Conservation (phyloP, 2,329 filamentous ascomycete genomes). For the Pseudomassariella vexata region DNA sequence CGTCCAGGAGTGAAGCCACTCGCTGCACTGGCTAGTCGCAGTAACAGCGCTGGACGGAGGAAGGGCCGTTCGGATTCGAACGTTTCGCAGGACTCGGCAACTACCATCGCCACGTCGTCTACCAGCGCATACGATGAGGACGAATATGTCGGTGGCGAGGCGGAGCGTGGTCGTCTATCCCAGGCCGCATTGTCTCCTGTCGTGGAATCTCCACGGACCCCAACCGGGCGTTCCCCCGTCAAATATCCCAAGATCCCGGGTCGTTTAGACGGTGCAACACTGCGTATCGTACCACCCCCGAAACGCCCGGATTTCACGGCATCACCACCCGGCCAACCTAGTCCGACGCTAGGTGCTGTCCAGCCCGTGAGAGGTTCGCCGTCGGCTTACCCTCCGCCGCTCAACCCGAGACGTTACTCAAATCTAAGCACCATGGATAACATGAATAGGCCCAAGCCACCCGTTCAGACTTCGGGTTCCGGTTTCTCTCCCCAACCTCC, state of each 20-base stretch:
- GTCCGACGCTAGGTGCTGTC: conserved; percentile 33
- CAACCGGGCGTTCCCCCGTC: conserved; percentile 26
- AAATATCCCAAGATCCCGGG: conserved; percentile 23
- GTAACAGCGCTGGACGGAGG: conserved; percentile 12
- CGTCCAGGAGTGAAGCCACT: conserved; percentile 10
- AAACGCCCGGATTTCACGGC: conserved; percentile 23
- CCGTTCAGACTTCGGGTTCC: conserved; percentile 13
- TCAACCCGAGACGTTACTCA: conserved; percentile 13
- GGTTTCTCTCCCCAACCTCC: conserved; percentile 19
- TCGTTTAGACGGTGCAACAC: conserved; percentile 19
- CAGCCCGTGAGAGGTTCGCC: conserved; percentile 15
- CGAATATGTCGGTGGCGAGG: conserved; percentile 26
- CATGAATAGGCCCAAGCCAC: conserved; percentile 5
- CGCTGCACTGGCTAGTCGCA: conserved; percentile 10
- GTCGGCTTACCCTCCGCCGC: conserved; percentile 19
- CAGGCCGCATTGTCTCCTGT: conserved; percentile 46
- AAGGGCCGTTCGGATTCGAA: conserved; percentile 20
- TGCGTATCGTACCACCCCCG: conserved; percentile 26
- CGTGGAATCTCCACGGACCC: conserved; percentile 35
- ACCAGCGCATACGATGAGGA: conserved; percentile 16
- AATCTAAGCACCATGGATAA: no score
- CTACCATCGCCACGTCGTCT: conserved; percentile 29
- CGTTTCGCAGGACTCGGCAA: conserved; percentile 27
- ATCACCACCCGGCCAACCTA: conserved; percentile 33
- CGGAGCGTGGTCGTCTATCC: conserved; percentile 18